A percentile compares a stretch with the other conserved stretches of the same genome.
These are phyloP conservation scores for Solanum phureja DNA, from an alignment of 257 asterid species.

Conservation along the genomic window DNA sequence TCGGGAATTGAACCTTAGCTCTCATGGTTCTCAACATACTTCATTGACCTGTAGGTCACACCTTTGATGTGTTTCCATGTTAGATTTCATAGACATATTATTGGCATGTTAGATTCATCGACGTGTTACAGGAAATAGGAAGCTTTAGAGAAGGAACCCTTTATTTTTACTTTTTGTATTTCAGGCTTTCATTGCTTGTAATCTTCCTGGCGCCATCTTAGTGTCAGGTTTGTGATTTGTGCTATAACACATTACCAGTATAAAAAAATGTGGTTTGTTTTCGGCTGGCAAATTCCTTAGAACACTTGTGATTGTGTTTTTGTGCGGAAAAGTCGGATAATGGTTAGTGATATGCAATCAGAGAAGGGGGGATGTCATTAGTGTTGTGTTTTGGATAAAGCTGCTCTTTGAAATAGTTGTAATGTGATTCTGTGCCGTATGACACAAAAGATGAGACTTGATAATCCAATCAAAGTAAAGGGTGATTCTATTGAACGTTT, in stretches of 20 bases:
- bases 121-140: neutral
- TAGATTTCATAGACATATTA: neutral
- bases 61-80: neutral
- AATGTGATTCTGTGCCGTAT: neutral
- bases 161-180: neutral
- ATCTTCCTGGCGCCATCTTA: neutral
- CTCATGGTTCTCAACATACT: neutral
- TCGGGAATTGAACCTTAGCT: neutral
- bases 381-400: neutral
- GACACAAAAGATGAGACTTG: neutral
- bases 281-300: neutral
- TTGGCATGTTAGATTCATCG: neutral
- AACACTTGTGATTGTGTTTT: neutral
- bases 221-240: neutral
- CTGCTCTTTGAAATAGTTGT: neutral
- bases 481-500: neutral
- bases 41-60: neutral
- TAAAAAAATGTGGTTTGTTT: neutral
- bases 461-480: neutral
- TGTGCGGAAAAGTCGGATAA: neutral
- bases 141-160: neutral
- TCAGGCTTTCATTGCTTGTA: neutral
- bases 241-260: neutral
- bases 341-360: neutral
- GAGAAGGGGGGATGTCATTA: neutral